Base-by-base conservation (phyloP, 108 stramenopile species). In the Cyclotella cryptica region DNA sequence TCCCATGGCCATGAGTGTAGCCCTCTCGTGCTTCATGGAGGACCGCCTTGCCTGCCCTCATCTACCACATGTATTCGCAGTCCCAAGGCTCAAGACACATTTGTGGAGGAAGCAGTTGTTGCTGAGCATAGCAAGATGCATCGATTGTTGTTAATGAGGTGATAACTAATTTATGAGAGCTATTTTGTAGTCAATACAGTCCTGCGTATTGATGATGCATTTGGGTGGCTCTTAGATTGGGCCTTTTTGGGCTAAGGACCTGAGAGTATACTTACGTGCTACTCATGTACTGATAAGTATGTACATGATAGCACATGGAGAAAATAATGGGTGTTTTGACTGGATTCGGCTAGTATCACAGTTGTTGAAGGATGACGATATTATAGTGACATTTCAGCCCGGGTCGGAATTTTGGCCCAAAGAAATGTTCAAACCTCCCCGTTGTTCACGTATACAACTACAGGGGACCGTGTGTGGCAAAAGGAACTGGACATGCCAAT, bases 361-460 rank as follows among this genome's bases (percentile, higher is more conserved):
- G 8, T 43, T 75, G 28, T 14, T 1, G 4, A 75, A 75, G 19
- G 59, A 59, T 30, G 74, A 65, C 17, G 74, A 75, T 61, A 14
- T 75, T 7, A 12, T 75, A 39, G 66, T 75, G 21, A 75, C 74
- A 12, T 49, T 75, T 0, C 27, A 12, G 13, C 10, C 9, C 12
- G 75, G 53, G 42, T 14, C 49, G 12, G 10, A n/a, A 1, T 75
- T 75, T 35, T 75, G 63, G 74, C 53, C 64, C 3, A 12, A 14
- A 10, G 13, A 22, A 3, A 65, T 66, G 63, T 30, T 30, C 52
- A 65, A 75, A 21, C 74, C 74, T 24, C 41, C 89, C 89, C 40
- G 40, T 87, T 15, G 29, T 57, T 3, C 40, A 75, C 44, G 47
- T 39, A 0, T 14, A 28, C 42, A 63, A 13, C 4, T 80, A 84